These are phyloP conservation scores for Pharus latifolius DNA, from an alignment of 176 grass and related monocot species.

Conservation along the genomic window DNA sequence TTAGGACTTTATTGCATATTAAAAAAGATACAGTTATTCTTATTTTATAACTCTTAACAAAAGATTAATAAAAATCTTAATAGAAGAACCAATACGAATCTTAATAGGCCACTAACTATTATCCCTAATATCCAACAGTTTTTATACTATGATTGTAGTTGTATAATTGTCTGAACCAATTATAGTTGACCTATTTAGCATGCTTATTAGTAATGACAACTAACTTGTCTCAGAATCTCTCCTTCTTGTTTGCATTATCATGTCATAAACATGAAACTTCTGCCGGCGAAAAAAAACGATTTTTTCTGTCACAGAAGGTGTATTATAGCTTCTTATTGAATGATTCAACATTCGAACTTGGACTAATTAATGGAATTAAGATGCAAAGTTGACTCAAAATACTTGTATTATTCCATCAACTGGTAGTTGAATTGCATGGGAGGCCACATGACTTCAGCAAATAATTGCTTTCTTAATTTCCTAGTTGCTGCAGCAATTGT, in stretches of 20 bases:
- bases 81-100: too few species aligned
- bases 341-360: background rate
- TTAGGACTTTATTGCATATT: too few species aligned
- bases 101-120: too few species aligned
- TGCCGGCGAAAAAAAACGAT: background rate
- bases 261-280: background rate
- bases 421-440: background rate
- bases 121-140: too few species aligned
- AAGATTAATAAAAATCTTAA: too few species aligned
- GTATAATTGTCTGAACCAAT: background rate
- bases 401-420: background rate
- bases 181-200: background rate
- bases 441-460: background rate
- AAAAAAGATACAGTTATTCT: too few species aligned
- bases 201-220: background rate
- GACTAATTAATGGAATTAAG: background rate
- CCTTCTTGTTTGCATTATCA: background rate
- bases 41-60: too few species aligned
- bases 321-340: background rate
- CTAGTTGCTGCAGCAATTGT: background rate
- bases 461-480: background rate
- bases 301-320: background rate
- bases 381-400: background rate
- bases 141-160: too few species aligned
- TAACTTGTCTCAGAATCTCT: background rate